Evolutionary conservation across 768 basidiomycete genomes (phyloP).

Genomic region (Trametes elegans): DNA sequence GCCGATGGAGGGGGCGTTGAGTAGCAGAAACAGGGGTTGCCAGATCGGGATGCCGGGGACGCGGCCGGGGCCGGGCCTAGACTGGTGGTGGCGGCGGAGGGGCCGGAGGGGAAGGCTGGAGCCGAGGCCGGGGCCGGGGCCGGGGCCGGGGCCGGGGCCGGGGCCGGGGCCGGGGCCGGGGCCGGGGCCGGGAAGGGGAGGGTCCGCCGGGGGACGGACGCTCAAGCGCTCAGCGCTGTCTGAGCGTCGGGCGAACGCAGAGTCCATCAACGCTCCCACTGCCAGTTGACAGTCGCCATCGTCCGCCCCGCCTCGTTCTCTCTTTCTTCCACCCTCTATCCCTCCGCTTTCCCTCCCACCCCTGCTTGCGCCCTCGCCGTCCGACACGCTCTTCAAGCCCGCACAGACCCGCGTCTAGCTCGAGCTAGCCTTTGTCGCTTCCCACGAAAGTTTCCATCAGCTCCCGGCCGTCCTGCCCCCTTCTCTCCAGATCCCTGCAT

Average conservation of each 20-base stretch:
- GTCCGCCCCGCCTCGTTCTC: constrained; percentile 6
- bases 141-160: too few relatives aligned
- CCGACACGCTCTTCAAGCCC: background rate
- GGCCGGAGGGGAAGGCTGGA: too few relatives aligned
- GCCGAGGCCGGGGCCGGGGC: too few relatives aligned
- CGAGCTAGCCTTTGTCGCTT: constrained; percentile 13
- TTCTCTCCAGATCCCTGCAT: constrained; percentile 4
- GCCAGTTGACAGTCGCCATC: constrained; percentile 17
- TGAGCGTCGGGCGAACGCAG: constrained; percentile 7
- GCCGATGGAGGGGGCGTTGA: background rate
- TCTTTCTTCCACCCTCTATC: constrained; percentile 16
- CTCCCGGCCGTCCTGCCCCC: constrained; percentile 12
- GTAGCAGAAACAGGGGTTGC: background rate
- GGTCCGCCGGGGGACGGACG: background rate
- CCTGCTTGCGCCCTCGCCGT: background rate
- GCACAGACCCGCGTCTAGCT: constrained; percentile 1
- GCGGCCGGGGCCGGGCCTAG: background rate
- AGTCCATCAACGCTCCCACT: constrained; percentile 19
- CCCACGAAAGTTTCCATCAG: constrained; percentile 24
- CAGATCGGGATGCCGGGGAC: background rate
- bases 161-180: too few relatives aligned
- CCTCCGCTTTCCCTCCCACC: background rate
- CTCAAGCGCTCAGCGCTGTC: background rate
- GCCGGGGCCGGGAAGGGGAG: background rate
- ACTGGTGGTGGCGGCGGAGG: background rate